Percentiles rank a stretch among this genome's conserved stretches.
These are phyloP conservation scores for Phytomonas francai DNA, from an alignment of 208 protist genomes.

Conservation along the genomic window DNA sequence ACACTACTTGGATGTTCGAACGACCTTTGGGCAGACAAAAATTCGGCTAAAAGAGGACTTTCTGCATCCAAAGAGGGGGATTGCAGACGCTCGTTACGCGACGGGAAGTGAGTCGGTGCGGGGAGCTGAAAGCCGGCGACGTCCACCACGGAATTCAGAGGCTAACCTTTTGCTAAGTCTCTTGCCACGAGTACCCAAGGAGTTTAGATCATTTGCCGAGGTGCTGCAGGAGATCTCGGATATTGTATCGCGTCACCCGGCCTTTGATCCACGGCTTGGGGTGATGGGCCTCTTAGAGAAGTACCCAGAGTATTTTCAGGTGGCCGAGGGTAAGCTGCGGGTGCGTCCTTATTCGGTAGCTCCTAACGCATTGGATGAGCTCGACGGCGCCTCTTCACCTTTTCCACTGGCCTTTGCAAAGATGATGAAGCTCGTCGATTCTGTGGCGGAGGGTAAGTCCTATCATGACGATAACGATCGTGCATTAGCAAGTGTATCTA, in stretches of 20 bases:
- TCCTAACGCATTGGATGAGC: constrained; percentile 63
- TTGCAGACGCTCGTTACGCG: constrained; percentile 41
- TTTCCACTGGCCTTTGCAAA: constrained; percentile 50
- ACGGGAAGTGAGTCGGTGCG: not conserved
- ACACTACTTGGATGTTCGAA: constrained; percentile 73
- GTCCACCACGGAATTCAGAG: constrained; percentile 71
- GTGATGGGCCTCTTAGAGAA: constrained; percentile 76
- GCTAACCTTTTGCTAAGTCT: constrained; percentile 63
- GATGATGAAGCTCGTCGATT: constrained; percentile 34
- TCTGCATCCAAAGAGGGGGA: constrained; percentile 55
- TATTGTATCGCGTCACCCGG: constrained; percentile 68
- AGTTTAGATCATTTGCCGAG: constrained; percentile 51
- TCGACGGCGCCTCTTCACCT: constrained; percentile 35
- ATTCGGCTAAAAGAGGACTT: constrained; percentile 58
- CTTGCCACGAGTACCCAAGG: constrained; percentile 47
- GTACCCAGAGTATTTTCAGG: constrained; percentile 86
- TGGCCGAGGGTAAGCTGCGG: constrained; percentile 56
- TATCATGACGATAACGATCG: constrained; percentile 38
- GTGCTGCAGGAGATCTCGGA: constrained; percentile 73
- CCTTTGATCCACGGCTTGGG: constrained; percentile 70
- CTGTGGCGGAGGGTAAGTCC: constrained; percentile 48
- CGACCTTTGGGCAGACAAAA: constrained; percentile 32
- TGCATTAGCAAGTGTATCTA: constrained; percentile 48
- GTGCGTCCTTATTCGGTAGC: constrained; percentile 64
- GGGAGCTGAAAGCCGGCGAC: constrained; percentile 12